These are phyloP conservation scores for Purpureocillium lavendulum DNA, from an alignment of 2,329 filamentous ascomycete genomes.

Conservation along the genomic window DNA sequence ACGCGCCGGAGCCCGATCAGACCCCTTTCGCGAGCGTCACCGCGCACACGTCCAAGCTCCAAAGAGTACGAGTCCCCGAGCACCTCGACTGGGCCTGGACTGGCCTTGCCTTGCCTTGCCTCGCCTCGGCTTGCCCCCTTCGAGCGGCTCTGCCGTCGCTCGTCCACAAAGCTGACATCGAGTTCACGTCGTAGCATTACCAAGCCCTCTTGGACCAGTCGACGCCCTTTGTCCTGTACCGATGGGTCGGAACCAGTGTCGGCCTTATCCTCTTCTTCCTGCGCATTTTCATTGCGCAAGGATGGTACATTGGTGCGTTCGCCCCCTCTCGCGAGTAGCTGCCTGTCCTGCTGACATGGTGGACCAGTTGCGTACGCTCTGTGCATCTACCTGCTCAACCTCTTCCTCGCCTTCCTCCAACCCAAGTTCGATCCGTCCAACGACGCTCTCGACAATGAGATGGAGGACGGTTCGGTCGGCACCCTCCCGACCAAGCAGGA, in stretches of 20 bases:
- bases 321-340: background rate
- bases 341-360: conserved; percentile 1
- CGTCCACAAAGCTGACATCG: too few species aligned
- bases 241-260: conserved; percentile 78
- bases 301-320: conserved; percentile 92
- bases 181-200: conserved; percentile 57
- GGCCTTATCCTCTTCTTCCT: conserved; percentile 76
- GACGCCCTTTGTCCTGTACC: conserved; percentile 80
- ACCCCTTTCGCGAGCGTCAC: conserved; percentile 88
- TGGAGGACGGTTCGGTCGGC: conserved; percentile 82
- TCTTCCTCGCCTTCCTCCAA: conserved; percentile 96
- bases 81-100: too few species aligned
- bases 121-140: too few species aligned
- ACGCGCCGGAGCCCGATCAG: conserved; percentile 77
- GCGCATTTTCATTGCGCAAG: conserved; percentile 84
- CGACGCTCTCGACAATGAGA: conserved; percentile 82
- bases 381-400: conserved; percentile 96
- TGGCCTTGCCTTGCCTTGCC: too few species aligned
- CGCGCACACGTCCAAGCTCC: conserved; percentile 69
- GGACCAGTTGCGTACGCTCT: conserved; percentile 98
- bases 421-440: conserved; percentile 98
- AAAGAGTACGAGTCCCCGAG: conserved; percentile 47
- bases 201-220: conserved; percentile 91
- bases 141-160: too few species aligned
- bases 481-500: conserved; percentile 89